phyloP scores from a whole-genome alignment of 352 stramenopile species.

The Pythium sp. region DNA sequence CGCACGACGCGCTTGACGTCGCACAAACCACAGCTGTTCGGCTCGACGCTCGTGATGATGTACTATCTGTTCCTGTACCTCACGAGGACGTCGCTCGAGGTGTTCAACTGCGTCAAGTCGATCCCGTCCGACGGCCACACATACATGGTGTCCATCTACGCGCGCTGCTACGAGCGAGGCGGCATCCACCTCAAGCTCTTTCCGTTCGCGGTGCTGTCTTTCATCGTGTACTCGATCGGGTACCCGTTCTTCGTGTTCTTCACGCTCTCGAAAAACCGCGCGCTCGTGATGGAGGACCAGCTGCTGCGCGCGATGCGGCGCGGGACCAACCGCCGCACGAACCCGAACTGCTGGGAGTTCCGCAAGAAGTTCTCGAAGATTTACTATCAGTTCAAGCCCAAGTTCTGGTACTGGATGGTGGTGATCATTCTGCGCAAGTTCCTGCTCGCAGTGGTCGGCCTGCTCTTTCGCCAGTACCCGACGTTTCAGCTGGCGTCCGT shows the following conservation, averaged over 20 bases:
- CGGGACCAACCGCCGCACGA: slow-evolving; percentile 54
- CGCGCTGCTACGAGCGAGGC: slow-evolving; percentile 52
- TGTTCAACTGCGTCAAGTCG: slow-evolving; percentile 74
- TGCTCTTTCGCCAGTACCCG: slow-evolving; percentile 73
- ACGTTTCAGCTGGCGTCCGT: slow-evolving; percentile 75
- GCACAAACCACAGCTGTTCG: slow-evolving; percentile 66
- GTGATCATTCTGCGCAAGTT: slow-evolving; percentile 81
- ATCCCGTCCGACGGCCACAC: slow-evolving; percentile 61
- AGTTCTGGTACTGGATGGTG: slow-evolving; percentile 80
- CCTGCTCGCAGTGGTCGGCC: slow-evolving; percentile 52
- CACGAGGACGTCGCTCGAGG: slow-evolving; percentile 64
- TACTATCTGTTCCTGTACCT: slow-evolving; percentile 83
- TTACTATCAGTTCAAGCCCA: slow-evolving; percentile 88
- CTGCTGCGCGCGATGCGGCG: slow-evolving; percentile 54
- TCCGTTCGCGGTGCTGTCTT: slow-evolving; percentile 54
- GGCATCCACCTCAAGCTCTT: slow-evolving; percentile 66
- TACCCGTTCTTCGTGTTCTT: slow-evolving; percentile 70
- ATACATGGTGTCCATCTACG: slow-evolving; percentile 76
- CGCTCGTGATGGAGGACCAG: slow-evolving; percentile 68
- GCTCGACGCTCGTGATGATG: slow-evolving; percentile 76
- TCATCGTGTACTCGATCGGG: slow-evolving; percentile 69
- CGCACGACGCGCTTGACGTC: slow-evolving; percentile 54
- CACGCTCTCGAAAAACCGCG: slow-evolving; percentile 52
- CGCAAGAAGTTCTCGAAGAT: slow-evolving; percentile 77
- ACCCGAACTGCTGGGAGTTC: slow-evolving; percentile 70